Base-by-base conservation (phyloP, 352 stramenopile genomes). In the Plasmopara halstedii region DNA sequence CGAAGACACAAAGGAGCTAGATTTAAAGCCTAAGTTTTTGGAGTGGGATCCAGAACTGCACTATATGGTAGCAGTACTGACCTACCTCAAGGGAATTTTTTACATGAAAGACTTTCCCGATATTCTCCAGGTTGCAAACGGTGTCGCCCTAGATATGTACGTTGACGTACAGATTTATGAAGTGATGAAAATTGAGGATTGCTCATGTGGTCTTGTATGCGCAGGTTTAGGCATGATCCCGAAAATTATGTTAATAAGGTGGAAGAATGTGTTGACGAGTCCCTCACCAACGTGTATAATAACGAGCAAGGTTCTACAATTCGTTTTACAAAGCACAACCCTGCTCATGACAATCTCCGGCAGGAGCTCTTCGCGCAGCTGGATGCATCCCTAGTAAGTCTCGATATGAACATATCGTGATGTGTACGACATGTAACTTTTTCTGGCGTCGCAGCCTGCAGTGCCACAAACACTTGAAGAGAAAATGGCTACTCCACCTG, bases 61-160 rank as follows among this genome's bases (percentile, higher is more conserved):
- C 60, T 98, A 96, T 69, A 89, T 98, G 66, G 86, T 98, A 7
- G 96, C 88, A 9, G 90, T 96, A 31, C 71, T 98, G 31, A 97
- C 94, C 2, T 98, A 96, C 68, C 66, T 98, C 35, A 98, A 98
- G 67, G 96, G 95, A 49, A 96, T 98, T 50, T 98, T 98, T 75
- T 98, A 98, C 73, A 88, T 96, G 64, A 98, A 98, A 59, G 86
- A 96, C 44, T 98, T 97, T 46, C 58, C 72, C 14, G 49, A 66
- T 27, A 40, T 58, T 23, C 40, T 47, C 6, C 56, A 62, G 23
- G 71, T 85, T 14, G 88, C 90, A 9, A 97, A 98, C 53, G 50
- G 65, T 4, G 71, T 78, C 3, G 92, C 94, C 1, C 72, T 95
- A 22, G 65, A 87, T 23, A 73, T 98, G 65, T 95, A 75, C 39